Conservation (phyloP, 1,284 basidiomycete genomes). For the Sporisorium iseilematis-ciliati region DNA sequence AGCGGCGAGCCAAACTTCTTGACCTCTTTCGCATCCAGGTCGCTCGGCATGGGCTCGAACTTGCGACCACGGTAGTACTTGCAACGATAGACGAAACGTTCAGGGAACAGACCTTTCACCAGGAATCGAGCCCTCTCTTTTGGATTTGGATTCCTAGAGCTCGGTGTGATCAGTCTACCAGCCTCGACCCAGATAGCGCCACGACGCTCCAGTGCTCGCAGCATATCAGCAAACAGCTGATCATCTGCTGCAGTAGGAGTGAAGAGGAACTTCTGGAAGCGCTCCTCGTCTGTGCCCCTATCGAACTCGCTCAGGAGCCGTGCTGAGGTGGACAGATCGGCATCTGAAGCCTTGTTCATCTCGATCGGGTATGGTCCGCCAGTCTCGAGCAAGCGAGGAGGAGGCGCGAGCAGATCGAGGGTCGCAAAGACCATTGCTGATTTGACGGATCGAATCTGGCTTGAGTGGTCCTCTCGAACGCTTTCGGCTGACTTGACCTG, state of each 20-base stretch:
- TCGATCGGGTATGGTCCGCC: constrained; percentile 45
- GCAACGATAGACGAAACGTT: constrained; percentile 34
- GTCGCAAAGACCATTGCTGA: constrained; percentile 41
- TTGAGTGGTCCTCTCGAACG: background rate
- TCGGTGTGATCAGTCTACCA: constrained; percentile 39
- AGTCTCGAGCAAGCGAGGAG: constrained; percentile 32
- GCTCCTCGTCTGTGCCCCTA: constrained; percentile 24
- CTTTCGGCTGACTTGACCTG: constrained; percentile 18
- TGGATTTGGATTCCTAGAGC: constrained; percentile 32
- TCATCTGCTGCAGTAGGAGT: constrained; percentile 10
- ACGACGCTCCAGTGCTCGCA: constrained; percentile 32
- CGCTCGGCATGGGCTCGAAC: constrained; percentile 45
- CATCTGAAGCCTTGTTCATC: constrained; percentile 40
- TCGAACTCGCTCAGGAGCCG: constrained; percentile 35
- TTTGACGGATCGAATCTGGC: constrained; percentile 17
- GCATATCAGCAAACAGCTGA: constrained; percentile 24
- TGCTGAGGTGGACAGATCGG: constrained; percentile 25
- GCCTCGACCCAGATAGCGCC: constrained; percentile 46
- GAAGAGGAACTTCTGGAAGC: constrained; percentile 32
- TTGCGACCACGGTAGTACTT: constrained; percentile 34
- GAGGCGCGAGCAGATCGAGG: constrained; percentile 46
- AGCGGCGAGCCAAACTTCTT: constrained; percentile 35
- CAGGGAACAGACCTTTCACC: constrained; percentile 47
- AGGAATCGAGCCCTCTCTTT: constrained; percentile 33
- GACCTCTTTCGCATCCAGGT: constrained; percentile 28